Percentiles rank a stretch among this genome's conserved stretches.
Evolutionary conservation across 2,329 filamentous ascomycete species (phyloP).

Genomic region (Dactylellina cionopaga): DNA sequence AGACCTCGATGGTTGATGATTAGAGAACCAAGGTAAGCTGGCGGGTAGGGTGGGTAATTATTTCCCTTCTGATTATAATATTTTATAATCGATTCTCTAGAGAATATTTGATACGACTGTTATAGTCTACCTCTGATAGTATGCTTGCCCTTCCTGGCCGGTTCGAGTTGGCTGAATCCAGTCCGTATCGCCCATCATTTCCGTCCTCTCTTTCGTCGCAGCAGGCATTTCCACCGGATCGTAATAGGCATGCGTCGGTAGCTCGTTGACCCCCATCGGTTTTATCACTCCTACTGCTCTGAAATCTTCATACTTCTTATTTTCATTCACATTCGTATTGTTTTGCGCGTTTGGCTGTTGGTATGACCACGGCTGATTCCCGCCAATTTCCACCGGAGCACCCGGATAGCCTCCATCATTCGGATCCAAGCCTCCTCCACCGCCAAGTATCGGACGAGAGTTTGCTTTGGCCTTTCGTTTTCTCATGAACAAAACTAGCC

Average conservation of each 20-base stretch:
- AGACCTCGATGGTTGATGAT: no score
- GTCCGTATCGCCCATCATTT: constrained; percentile 1
- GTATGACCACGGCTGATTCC: neutral
- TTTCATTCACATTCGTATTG: neutral
- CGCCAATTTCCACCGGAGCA: neutral
- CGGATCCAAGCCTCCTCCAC: neutral
- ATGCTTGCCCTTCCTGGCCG: no score
- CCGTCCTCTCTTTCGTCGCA: neutral
- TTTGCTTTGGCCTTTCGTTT: neutral
- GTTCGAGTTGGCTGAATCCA: no score
- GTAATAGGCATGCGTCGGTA: neutral
- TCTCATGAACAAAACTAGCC: neutral
- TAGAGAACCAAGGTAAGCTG: no score
- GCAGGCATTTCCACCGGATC: neutral
- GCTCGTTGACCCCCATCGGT: neutral
- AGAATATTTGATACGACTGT: no score
- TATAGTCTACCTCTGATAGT: no score
- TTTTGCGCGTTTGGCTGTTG: neutral
- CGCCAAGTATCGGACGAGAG: neutral
- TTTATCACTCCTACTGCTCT: neutral
- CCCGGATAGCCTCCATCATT: neutral
- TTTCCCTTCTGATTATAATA: no score
- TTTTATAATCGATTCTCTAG: no score
- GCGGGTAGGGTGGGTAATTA: no score
- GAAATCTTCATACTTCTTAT: neutral